phyloP scores from a whole-genome alignment of 1,139 yeast species.

The Magnusiomyces tetraspermus region DNA sequence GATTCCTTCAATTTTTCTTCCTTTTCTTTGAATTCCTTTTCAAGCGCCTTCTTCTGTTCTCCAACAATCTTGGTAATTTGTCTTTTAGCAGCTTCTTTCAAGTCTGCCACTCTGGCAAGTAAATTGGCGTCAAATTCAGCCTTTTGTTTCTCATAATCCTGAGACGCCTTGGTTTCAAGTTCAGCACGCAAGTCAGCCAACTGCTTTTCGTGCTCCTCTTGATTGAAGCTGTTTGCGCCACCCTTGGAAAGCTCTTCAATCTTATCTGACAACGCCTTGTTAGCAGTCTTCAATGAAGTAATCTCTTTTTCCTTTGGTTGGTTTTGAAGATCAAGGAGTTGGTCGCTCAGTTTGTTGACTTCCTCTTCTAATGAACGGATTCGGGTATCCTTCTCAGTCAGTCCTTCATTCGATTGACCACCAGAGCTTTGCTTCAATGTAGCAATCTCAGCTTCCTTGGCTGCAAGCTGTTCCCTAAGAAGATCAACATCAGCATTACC shows the following conservation, averaged over 20 bases:
- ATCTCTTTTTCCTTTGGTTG: neutral
- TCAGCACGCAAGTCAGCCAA: neutral
- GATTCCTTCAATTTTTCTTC: slow-evolving; percentile 7
- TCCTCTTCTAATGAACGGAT: slow-evolving; percentile 24
- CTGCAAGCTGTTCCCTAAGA: slow-evolving; percentile 11
- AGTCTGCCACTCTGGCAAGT: neutral
- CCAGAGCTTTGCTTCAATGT: neutral
- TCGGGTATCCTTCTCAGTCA: slow-evolving; percentile 20
- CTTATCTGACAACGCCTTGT: neutral
- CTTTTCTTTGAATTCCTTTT: slow-evolving; percentile 11
- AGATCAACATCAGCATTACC: neutral
- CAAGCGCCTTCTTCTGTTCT: neutral
- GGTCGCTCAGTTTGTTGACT: slow-evolving; percentile 21
- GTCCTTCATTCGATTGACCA: slow-evolving; percentile 10
- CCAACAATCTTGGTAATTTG: slow-evolving; percentile 1
- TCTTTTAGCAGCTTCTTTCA: neutral
- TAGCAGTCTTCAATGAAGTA: neutral
- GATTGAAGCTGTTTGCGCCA: neutral
- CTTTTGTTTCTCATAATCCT: neutral
- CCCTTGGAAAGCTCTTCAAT: neutral
- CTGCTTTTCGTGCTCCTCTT: neutral
- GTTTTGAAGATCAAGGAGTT: slow-evolving; percentile 18
- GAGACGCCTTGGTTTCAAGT: neutral
- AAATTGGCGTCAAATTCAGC: slow-evolving; percentile 6
- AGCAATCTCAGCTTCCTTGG: slow-evolving; percentile 12